phyloP scores from a whole-genome alignment of 345 rosid genomes.

The Euphorbia lathyris region DNA sequence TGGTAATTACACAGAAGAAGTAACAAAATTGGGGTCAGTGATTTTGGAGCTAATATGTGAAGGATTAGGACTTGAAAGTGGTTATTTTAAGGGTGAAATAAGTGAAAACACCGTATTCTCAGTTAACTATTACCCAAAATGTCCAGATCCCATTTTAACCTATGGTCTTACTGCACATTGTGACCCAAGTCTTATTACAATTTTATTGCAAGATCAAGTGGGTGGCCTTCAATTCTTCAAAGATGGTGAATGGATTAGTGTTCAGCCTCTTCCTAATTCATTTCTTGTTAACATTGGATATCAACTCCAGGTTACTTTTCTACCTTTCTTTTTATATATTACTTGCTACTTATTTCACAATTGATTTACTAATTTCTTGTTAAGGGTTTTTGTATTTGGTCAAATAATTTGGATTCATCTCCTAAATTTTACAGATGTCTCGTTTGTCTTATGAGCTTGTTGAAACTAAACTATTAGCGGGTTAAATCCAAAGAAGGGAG shows the following conservation, averaged over 20 bases:
- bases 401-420: no score
- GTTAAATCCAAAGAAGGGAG: no score
- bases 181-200: background rate
- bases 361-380: no score
- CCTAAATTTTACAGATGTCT: no score
- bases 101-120: background rate
- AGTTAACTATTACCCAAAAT: background rate
- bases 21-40: slow-evolving; percentile 17
- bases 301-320: background rate
- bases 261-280: background rate
- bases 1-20: slow-evolving; percentile 17
- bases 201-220: background rate
- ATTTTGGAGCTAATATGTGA: slow-evolving; percentile 21
- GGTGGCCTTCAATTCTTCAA: background rate
- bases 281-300: background rate
- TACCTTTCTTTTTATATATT: background rate
- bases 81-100: background rate
- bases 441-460: no score
- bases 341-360: no score
- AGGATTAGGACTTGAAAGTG: slow-evolving; percentile 9
- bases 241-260: background rate
- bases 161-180: background rate
- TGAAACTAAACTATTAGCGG: no score
- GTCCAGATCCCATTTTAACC: background rate
- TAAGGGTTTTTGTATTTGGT: no score